Percentiles rank a stretch among this genome's conserved stretches.
Conservation (phyloP, 768 basidiomycete species). For the Xerocomellus dryophilus region DNA sequence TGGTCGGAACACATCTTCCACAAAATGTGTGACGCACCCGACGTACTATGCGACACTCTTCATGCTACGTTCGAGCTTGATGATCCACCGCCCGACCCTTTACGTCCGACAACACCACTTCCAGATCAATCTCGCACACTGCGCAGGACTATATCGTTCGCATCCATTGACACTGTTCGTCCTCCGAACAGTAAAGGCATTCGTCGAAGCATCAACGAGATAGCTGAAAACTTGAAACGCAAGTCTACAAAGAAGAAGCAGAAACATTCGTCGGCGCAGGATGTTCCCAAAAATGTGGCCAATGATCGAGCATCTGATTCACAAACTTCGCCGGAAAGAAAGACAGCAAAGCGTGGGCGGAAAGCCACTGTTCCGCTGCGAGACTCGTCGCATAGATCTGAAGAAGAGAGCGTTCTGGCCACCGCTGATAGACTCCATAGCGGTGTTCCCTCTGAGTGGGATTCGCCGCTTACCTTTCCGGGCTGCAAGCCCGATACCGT, state of each 20-base stretch:
- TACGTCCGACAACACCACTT: conserved; percentile 1
- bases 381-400: background rate
- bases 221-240: conserved; percentile 3
- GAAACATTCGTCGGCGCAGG: background rate
- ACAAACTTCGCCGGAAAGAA: background rate
- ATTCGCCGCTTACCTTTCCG: background rate
- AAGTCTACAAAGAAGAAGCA: conserved; percentile 5
- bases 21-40: background rate
- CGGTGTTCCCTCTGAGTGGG: background rate
- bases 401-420: background rate
- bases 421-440: conserved; percentile 4
- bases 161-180: conserved; percentile 18
- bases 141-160: conserved; percentile 17
- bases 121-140: conserved; percentile 5
- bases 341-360: background rate
- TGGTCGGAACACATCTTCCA: background rate
- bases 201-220: conserved; percentile 15
- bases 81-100: background rate
- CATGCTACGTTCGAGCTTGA: background rate
- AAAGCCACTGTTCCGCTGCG: background rate
- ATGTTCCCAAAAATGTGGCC: background rate
- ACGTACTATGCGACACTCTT: background rate
- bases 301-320: background rate
- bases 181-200: conserved; percentile 5
- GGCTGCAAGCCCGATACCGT: background rate